phyloP scores from a whole-genome alignment of 495 filamentous ascomycete species.

The Cairneyella variabilis region DNA sequence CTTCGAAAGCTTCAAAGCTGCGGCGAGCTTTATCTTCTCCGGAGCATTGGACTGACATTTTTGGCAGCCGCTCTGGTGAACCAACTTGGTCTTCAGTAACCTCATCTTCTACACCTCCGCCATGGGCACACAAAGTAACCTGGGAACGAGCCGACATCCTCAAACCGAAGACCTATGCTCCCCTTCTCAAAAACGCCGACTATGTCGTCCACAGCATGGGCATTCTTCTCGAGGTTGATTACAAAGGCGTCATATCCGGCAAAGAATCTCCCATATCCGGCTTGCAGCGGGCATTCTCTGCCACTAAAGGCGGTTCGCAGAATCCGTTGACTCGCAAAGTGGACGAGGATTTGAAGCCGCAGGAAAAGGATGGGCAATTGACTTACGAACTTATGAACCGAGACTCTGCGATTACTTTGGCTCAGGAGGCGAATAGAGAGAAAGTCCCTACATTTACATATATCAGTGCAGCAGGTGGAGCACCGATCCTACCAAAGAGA shows the following conservation, averaged over 20 bases:
- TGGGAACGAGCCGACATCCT: constrained; percentile 90
- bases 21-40: neutral
- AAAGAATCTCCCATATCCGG: constrained; percentile 72
- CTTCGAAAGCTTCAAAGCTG: neutral
- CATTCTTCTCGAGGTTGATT: constrained; percentile 96
- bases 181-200: constrained; percentile 66
- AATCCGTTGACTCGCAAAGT: constrained; percentile 58
- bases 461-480: constrained; percentile 83
- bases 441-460: constrained; percentile 72
- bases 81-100: constrained; percentile 79
- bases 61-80: constrained; percentile 74
- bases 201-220: constrained; percentile 92
- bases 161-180: constrained; percentile 69
- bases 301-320: constrained; percentile 56
- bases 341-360: constrained; percentile 56
- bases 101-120: constrained; percentile 65
- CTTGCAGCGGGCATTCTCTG: constrained; percentile 70
- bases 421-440: constrained; percentile 65
- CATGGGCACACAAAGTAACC: constrained; percentile 75
- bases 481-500: constrained; percentile 73
- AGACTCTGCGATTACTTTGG: constrained; percentile 79
- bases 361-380: constrained; percentile 67
- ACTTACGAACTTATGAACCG: constrained; percentile 99
- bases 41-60: neutral
- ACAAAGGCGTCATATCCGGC: constrained; percentile 86